Conservation (phyloP, 108 stramenopile genomes). For the Cyclotella atomus region DNA sequence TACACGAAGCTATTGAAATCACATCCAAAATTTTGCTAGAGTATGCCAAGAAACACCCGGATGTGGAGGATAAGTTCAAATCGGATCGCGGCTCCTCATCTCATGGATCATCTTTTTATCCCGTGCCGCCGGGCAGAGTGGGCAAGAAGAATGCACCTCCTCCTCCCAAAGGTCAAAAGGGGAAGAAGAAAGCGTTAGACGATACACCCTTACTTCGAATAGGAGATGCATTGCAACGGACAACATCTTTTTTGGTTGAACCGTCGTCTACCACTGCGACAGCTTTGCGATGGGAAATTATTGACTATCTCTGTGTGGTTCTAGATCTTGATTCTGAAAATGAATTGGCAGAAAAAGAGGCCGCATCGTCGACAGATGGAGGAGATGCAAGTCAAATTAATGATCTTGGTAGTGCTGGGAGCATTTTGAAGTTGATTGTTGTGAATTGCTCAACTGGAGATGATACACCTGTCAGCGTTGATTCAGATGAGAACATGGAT, state of each 20-base stretch:
- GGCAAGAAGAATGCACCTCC: background rate
- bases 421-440: conserved; percentile 84
- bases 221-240: conserved; percentile 84
- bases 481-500: conserved; percentile 40
- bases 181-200: conserved; percentile 17
- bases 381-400: conserved; percentile 63
- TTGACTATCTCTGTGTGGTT: conserved; percentile 80
- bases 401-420: conserved; percentile 84
- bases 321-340: conserved; percentile 84
- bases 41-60: conserved; percentile 64
- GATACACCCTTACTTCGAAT: conserved; percentile 62
- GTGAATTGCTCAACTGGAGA: conserved; percentile 74
- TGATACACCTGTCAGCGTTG: conserved; percentile 28
- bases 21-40: conserved; percentile 80
- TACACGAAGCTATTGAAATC: conserved; percentile 77
- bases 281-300: conserved; percentile 76
- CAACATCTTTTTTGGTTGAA: conserved; percentile 79
- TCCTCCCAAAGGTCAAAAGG: conserved; percentile 11
- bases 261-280: conserved; percentile 73
- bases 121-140: conserved; percentile 38
- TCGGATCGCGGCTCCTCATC: background rate
- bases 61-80: conserved; percentile 17
- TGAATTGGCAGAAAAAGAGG: conserved; percentile 80
- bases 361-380: conserved; percentile 52
- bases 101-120: conserved; percentile 28